phyloP scores from a whole-genome alignment of 352 stramenopile species.

The Pythium chondricola region DNA sequence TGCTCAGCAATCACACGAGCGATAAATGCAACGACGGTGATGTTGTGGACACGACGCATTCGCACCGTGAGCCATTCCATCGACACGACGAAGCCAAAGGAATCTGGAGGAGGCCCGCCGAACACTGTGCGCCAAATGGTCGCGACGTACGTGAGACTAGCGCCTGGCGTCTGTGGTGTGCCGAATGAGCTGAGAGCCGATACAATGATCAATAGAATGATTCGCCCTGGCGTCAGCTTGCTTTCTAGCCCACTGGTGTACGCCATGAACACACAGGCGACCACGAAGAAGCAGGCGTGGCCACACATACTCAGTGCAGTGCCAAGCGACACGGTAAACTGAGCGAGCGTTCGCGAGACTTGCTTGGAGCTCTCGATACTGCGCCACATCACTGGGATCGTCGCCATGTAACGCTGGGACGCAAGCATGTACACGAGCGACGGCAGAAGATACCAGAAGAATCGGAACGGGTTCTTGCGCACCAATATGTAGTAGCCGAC shows the following conservation, averaged over 20 bases:
- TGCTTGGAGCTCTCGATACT: conserved; percentile 54
- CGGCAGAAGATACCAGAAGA: conserved; percentile 47
- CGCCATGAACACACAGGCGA: conserved; percentile 53
- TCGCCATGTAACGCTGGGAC: conserved; percentile 36
- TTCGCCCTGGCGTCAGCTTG: conserved; percentile 28
- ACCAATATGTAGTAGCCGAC: conserved; percentile 50
- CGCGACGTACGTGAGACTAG: conserved; percentile 38
- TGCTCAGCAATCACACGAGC: conserved; percentile 64
- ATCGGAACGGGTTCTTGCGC: conserved; percentile 55
- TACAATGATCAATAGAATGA: conserved; percentile 38
- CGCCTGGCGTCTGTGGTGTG: conserved; percentile 26
- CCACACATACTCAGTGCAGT: conserved; percentile 45
- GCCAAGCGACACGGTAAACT: conserved; percentile 51
- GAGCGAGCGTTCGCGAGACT: conserved; percentile 53
- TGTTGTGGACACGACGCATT: conserved; percentile 53
- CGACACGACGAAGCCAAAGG: conserved; percentile 32
- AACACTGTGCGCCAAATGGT: conserved; percentile 56
- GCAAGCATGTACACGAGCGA: conserved; percentile 51
- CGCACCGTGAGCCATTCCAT: conserved; percentile 55
- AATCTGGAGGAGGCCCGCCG: conserved; percentile 24
- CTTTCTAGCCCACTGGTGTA: conserved; percentile 40
- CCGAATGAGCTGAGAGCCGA: conserved; percentile 49
- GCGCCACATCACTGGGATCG: conserved; percentile 55
- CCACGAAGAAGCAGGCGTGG: conserved; percentile 43
- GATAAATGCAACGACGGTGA: conserved; percentile 58